Base-by-base conservation (phyloP, 2,329 filamentous ascomycete genomes). In the Penicillium sp. region DNA sequence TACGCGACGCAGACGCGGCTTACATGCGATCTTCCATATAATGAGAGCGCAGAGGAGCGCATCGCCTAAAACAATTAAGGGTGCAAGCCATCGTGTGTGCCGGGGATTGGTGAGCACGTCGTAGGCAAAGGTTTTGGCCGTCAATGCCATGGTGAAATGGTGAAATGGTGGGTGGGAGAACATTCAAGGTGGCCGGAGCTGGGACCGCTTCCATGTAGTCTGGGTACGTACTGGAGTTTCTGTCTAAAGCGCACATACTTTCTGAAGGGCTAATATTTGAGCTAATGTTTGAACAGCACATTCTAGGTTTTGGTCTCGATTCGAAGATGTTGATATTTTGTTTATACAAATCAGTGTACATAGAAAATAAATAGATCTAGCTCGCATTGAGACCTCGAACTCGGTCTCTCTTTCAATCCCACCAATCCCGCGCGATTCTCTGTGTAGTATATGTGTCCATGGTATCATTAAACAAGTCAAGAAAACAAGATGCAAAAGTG, bases 21-120 rank as follows among this genome's bases (percentile, higher is more conserved):
- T 79, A 96, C 92, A 96, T 39, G 92, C 87, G 54, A 96, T 81
- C 72, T 87, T 92, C 81, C 85, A 86, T 60, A 96, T 88, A 59
- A 97, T 82, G 32, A 90, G 70, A 14, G 77, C 81, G 72, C 89
- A 94, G 21, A 96, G 82, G 16, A 83, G 72, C 7, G 85, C 85
- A 68, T 97, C 92, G 50, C 82, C 78, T 31, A 88, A 70, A 61
- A 94, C 79, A 5, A 96, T 79, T 3, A 85, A 76, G 0, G 86
- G 81, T 5, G 86, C 77, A 40, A 92, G 80, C 84, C 84, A 88
- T 82, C 68, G 73, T 45, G 80, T 80, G 64, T 86, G 80, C 45
- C 75, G 75, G 1, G 82, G 79, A 58, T 86, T 81, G n/a, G 70
- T 76, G 29, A 79, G 75, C 11, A 86, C 58, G 59, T 73, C 72